Percentiles rank a stretch among this genome's conserved stretches.
These are phyloP conservation scores for Penicillium bialowiezense DNA, from an alignment of 495 filamentous ascomycete genomes.

Conservation along the genomic window DNA sequence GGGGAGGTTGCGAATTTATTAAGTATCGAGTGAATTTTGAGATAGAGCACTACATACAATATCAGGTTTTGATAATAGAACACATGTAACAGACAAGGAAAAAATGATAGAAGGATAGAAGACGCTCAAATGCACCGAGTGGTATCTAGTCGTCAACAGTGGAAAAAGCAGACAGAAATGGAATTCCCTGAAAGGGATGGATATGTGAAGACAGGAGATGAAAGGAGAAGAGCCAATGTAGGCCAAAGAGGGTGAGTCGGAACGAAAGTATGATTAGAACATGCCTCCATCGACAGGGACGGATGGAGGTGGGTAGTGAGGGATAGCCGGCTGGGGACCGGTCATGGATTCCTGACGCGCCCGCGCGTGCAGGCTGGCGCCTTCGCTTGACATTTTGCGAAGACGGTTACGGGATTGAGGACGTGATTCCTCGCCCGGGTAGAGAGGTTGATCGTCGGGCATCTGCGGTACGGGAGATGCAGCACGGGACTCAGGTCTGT, in stretches of 20 bases:
- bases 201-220: not conserved
- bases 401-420: constrained; percentile 44
- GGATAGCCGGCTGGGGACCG: constrained; percentile 31
- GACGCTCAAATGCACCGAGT: constrained; percentile 13
- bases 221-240: constrained; percentile 13
- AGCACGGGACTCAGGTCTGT: constrained; percentile 30
- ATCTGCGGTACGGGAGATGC: constrained; percentile 25
- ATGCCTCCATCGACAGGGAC: constrained; percentile 44
- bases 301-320: constrained; percentile 36
- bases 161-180: constrained; percentile 11
- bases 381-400: constrained; percentile 53
- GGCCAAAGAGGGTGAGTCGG: constrained; percentile 7
- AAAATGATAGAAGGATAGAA: constrained; percentile 2
- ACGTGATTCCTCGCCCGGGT: constrained; percentile 52
- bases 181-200: not conserved
- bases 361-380: constrained; percentile 39
- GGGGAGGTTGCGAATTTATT: too few relatives aligned
- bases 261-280: constrained; percentile 29
- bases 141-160: constrained; percentile 13
- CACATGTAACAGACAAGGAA: not conserved
- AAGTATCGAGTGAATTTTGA: too few relatives aligned
- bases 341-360: constrained; percentile 41
- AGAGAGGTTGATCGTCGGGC: constrained; percentile 45
- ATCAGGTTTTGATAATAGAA: not conserved
- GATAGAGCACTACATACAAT: constrained; percentile 1